These are phyloP conservation scores for Tricholoma sp. DNA, from an alignment of 768 basidiomycete genomes.

Conservation along the genomic window DNA sequence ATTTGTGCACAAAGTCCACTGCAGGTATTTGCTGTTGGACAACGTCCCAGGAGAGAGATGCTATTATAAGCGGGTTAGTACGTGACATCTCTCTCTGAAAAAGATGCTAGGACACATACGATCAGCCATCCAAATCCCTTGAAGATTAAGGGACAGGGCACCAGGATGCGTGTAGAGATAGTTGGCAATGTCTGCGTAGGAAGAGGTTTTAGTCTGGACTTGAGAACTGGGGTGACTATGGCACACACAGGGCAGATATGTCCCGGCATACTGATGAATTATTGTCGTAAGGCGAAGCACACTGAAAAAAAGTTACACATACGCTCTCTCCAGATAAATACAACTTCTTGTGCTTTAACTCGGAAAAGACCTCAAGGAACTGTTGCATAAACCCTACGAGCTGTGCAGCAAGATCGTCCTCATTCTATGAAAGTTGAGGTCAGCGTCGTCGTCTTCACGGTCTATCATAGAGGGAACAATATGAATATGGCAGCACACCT, in stretches of 20 bases:
- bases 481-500: constrained; percentile 28
- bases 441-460: neutral
- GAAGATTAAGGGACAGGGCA: constrained; percentile 49
- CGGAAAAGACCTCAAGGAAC: constrained; percentile 69
- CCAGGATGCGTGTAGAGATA: constrained; percentile 59
- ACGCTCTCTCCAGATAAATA: constrained; percentile 75
- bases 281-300: neutral
- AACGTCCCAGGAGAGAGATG: constrained; percentile 55
- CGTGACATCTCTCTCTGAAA: neutral
- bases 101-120: constrained; percentile 36
- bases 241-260: constrained; percentile 49
- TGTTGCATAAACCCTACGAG: constrained; percentile 64
- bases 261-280: constrained; percentile 57
- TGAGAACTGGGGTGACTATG: neutral
- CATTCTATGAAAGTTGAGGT: constrained; percentile 29
- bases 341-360: constrained; percentile 67
- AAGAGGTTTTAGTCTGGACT: neutral
- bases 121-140: constrained; percentile 70
- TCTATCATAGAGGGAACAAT: neutral
- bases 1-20: constrained; percentile 70
- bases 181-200: constrained; percentile 60
- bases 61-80: constrained; percentile 23
- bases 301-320: constrained; percentile 22
- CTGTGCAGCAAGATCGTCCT: constrained; percentile 43
- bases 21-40: constrained; percentile 69